Base-by-base conservation (phyloP, 163 green algal species). In the Picocystis sp. region DNA sequence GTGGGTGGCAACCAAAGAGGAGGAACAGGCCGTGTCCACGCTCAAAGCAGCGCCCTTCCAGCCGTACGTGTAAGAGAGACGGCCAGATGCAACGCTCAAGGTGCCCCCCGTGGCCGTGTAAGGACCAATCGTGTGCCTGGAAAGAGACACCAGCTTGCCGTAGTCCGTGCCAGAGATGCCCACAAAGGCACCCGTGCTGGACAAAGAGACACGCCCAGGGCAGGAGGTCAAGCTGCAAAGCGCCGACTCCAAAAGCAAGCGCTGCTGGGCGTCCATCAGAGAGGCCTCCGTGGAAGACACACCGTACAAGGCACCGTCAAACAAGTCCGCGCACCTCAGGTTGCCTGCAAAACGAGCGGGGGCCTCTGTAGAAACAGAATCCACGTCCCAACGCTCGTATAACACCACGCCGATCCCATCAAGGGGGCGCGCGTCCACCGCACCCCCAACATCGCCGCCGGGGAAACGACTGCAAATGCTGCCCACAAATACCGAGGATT, bases 91-190 rank as follows among this genome's bases (percentile, higher is more conserved):
- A 9, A 87, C 79, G 43, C 76, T 86, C 42, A 74, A 58, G 47
- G 47, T 53, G 41, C 44, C 25, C 1, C 67, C 63, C 14, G 56
- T 70, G 43, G 63, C 62, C 10, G 50, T 55, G 50, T 60, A 64
- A 24, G 53, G 56, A 13, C 60, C 63, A 5, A 79, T 19, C 1
- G 10, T 38, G 0, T 58, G 34, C 25, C 11, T 17, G 43, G 52
- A 22, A 55, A 43, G 12, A 51, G n/a, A 58, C 15, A 51, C 43
- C 47, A 29, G 17, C 13, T 9, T 86, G 6, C 63, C 61, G 35
- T 83, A 90, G 55, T 90, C 81, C 3, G 71, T 72, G 0, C 60
- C 83, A 24, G 71, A 83, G 48, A 90, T 78, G 41, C 81, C 81
- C 22, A 87, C 67, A 67, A 19, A 19, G 17, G 17, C 17, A 19